Percentiles rank a stretch among this genome's conserved stretches.
Conservation (phyloP, 2,329 filamentous ascomycete genomes). For the Coccinonectria pachysandricola region DNA sequence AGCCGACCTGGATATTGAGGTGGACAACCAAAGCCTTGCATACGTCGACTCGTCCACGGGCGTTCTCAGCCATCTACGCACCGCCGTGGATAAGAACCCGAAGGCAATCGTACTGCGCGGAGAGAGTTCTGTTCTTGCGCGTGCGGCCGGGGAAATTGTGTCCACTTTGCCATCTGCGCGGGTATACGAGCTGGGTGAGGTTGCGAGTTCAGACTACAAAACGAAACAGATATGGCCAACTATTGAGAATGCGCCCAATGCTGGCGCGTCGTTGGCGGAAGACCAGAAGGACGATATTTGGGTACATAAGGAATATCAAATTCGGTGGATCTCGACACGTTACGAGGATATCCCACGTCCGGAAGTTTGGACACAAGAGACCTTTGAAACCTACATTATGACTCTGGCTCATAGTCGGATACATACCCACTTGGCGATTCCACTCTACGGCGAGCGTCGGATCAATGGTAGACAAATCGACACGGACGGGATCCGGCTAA, state of each 20-base stretch:
- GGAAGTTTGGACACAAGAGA: constrained; percentile 29
- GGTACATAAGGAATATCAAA: constrained; percentile 24
- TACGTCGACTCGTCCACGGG: constrained; percentile 26
- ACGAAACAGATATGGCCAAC: constrained; percentile 26
- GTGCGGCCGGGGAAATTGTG: constrained; percentile 26
- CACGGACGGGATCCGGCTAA: constrained; percentile 29
- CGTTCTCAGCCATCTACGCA: constrained; percentile 21
- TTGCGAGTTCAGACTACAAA: constrained; percentile 24
- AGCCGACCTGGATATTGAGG: constrained; percentile 22
- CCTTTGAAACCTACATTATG: constrained; percentile 33
- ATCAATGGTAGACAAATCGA: constrained; percentile 20
- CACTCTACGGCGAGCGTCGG: constrained; percentile 24
- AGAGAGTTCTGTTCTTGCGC: constrained; percentile 19
- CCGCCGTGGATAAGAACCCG: constrained; percentile 23
- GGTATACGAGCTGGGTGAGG: constrained; percentile 28
- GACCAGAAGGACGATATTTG: constrained; percentile 20
- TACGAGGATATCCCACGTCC: constrained; percentile 32
- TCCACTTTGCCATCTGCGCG: constrained; percentile 20
- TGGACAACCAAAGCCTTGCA: constrained; percentile 23
- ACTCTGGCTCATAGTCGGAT: constrained; percentile 30
- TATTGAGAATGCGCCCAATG: constrained; percentile 19
- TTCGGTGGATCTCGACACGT: constrained; percentile 20
- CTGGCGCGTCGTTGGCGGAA: constrained; percentile 12
- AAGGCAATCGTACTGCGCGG: constrained; percentile 25
- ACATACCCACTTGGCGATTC: constrained; percentile 20